Evolutionary conservation across 306 rosid genomes (phyloP), one percentile per base, ranked within the genome.

Genomic region (Sicyos baderoa): DNA sequence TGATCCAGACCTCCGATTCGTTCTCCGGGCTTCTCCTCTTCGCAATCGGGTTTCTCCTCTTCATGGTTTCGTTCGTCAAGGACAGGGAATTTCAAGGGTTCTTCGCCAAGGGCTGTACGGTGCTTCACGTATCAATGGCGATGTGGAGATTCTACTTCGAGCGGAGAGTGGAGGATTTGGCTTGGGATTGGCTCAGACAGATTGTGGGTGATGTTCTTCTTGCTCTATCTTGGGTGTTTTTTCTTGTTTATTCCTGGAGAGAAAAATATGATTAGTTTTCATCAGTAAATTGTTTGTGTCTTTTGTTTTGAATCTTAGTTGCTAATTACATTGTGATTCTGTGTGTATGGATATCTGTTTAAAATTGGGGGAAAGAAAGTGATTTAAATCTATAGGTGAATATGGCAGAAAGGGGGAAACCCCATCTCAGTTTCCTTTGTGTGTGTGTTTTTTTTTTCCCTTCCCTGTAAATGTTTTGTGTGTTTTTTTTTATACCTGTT

Each of bases 111-210:
- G 96, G 97, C 0, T 89, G 96, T 54, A 80, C 82, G 32, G 40
- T 89, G 8, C 90, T 92, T 9, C 89, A 89, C 25, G 76, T 89
- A 4, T 83, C 83, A 84, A 83, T 89, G 97, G 96, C 87, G 8
- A 45, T 92, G 68, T 92, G 97, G 97, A 76, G 97, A 75, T 63
- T 90, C 59, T 84, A 77, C 79, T 92, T 92, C 16, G 95, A 89
- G 72, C 78, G 97, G 54, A 79, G 88, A 73, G 96, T 92, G 1
- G 95, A 92, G 76, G 97, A 83, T 68, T 89, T 89, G 16, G 95
- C 92, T 6, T 92, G 95, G 96, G 96, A 92, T 68, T 92, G 95
- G 88, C 83, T 92, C 37, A 78, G 96, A 74, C 96, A 89, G 85
- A 92, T 91, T 2, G 89, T 89, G 48, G 97, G 97, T 17, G 97